Evolutionary conservation across 495 filamentous ascomycete species (phyloP).

Genomic region (Penicillium chermesinum): DNA sequence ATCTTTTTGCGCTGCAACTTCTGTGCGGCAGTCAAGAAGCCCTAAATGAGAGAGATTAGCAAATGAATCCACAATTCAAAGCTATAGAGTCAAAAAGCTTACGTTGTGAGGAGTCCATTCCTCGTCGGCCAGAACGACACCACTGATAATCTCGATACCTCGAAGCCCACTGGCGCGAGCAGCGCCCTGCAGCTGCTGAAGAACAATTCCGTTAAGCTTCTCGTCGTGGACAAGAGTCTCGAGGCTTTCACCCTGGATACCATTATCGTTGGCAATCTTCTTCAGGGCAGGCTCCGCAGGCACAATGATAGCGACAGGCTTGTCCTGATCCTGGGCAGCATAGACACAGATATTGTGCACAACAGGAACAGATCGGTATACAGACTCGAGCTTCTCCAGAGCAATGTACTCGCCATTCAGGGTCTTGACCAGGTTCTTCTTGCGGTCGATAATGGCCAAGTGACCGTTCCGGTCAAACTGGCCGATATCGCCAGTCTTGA

Average conservation of each 20-base stretch:
- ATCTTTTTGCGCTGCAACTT: slow-evolving; percentile 55
- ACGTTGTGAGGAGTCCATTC: slow-evolving; percentile 98
- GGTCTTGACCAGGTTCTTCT: slow-evolving; percentile 98
- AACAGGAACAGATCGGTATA: slow-evolving; percentile 80
- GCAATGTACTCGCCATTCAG: slow-evolving; percentile 96
- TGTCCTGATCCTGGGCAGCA: slow-evolving; percentile 71
- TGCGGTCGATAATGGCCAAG: slow-evolving; percentile 86
- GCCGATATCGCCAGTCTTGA: slow-evolving; percentile 93
- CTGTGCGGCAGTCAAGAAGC: slow-evolving; percentile 51
- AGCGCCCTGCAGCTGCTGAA: slow-evolving; percentile 72
- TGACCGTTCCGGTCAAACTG: slow-evolving; percentile 81
- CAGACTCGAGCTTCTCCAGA: slow-evolving; percentile 94
- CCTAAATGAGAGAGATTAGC: slow-evolving; percentile 23
- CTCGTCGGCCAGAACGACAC: slow-evolving; percentile 88
- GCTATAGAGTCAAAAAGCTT: slow-evolving; percentile 47
- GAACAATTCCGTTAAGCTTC: slow-evolving; percentile 71
- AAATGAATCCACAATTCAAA: neutral
- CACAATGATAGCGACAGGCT: slow-evolving; percentile 91
- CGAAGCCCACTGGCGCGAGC: slow-evolving; percentile 72
- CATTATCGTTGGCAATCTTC: slow-evolving; percentile 70
- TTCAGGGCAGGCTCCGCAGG: slow-evolving; percentile 80
- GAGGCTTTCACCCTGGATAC: slow-evolving; percentile 62
- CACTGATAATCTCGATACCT: slow-evolving; percentile 88
- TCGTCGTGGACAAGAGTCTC: slow-evolving; percentile 80
- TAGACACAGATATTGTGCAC: slow-evolving; percentile 96